Evolutionary conservation across 371 early-diverging fungal genomes (phyloP), one percentile per base, ranked within the genome.

Genomic region (Neoconidiobolus thromboides): DNA sequence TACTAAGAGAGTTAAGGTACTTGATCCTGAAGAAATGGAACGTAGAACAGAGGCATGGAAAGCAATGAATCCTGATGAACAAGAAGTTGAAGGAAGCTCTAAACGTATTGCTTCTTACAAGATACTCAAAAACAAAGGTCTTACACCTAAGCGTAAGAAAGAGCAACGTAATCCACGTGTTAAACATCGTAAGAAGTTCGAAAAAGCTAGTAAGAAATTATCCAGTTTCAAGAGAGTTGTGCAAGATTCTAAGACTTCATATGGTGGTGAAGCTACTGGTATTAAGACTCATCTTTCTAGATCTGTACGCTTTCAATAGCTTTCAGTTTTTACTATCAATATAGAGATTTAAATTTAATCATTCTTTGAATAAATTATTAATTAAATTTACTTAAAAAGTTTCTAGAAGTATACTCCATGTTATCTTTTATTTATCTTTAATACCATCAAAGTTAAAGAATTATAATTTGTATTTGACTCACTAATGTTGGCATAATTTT

Each of bases 131-230:
- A 96, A 96, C 78, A 87, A 85, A 76, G 97, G 97, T 58, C 78
- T 96, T 48, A 87, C 90, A 40, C 96, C 94, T 43, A 78, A 81
- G 56, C 88, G 96, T 63, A 85, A 83, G 71, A 93, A 93, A 81
- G 91, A 89, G 58, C 77, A 87, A 65, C 85, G 94, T 69, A 96
- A 96, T 73, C 86, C 95, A 43, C 86, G 97, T 69, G 93, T 96
- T 67, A 93, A 92, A 77, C 82, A 89, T 66, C 76, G 87, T 46
- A 79, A 78, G 71, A 85, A 85, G 75, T 96, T 78, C 76, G 94
- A 88, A 63, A 72, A 79, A 68, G 87, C 88, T 60, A 78, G 82
- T 76, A 96, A 93, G 83, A 91, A 87, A 68, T 71, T 96, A 68
- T 75, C 77, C 62, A 82, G 84, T 47, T 71, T 86, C 68, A 82